These are phyloP conservation scores for Entomortierella lignicola DNA, from an alignment of 192 early-diverging fungal genomes.

Conservation along the genomic window DNA sequence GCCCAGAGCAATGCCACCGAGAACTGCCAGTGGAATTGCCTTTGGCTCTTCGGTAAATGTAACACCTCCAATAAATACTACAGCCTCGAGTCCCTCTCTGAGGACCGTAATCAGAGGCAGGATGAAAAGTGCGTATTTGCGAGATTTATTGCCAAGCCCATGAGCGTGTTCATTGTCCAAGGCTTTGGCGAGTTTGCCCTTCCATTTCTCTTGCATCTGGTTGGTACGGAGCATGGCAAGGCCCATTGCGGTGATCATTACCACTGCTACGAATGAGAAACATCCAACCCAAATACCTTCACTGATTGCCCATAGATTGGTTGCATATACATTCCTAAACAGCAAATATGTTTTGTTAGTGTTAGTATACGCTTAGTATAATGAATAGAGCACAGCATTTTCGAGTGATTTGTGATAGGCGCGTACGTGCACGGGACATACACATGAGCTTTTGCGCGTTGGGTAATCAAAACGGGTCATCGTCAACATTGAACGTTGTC, in stretches of 20 bases:
- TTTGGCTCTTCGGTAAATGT: conserved; percentile 69
- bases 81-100: conserved; percentile 88
- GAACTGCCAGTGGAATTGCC: conserved; percentile 84
- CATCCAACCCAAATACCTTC: conserved; percentile 73
- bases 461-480: too few relatives aligned
- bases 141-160: conserved; percentile 24
- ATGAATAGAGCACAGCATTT: too few relatives aligned
- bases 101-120: conserved; percentile 88
- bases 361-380: too few relatives aligned
- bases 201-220: conserved; percentile 83
- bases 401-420: too few relatives aligned
- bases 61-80: conserved; percentile 90
- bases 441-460: too few relatives aligned
- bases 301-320: conserved; percentile 26
- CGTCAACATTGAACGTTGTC: too few relatives aligned
- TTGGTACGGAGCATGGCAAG: conserved; percentile 82
- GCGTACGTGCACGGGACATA: too few relatives aligned
- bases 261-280: conserved; percentile 79
- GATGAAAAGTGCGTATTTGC: conserved; percentile 80
- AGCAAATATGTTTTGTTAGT: too few relatives aligned
- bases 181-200: conserved; percentile 65
- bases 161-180: conserved; percentile 55
- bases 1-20: conserved; percentile 76
- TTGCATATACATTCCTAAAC: conserved; percentile 46
- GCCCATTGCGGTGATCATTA: conserved; percentile 87